Conservation (phyloP, 257 asterid genomes). For the Echites panduratus region DNA sequence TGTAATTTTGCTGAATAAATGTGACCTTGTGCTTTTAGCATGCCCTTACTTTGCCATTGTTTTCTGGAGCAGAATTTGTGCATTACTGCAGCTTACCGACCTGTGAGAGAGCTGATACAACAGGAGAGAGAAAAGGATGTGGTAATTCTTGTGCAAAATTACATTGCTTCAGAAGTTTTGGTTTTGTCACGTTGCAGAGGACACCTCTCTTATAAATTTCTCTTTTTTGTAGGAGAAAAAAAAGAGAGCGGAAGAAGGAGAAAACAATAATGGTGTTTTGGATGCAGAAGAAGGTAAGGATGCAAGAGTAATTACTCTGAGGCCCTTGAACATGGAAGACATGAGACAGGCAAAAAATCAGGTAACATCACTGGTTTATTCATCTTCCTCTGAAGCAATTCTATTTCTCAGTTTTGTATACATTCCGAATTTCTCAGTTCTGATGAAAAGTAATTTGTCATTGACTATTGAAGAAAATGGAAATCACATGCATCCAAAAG, state of each 20-base stretch:
- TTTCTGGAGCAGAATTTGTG: constrained; percentile 68
- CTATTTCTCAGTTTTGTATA: neutral
- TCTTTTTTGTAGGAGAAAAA: constrained; percentile 46
- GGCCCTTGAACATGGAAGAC: constrained; percentile 90
- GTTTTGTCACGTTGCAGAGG: neutral
- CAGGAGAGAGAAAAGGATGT: constrained; percentile 63
- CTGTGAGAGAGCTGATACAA: constrained; percentile 82
- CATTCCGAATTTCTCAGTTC: neutral
- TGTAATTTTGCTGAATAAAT: constrained; percentile 12
- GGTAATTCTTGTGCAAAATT: constrained; percentile 30
- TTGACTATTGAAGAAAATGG: neutral
- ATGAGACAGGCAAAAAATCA: constrained; percentile 80
- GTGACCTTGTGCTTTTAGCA: neutral
- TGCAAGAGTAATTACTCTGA: constrained; percentile 52
- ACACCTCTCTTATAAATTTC: constrained; percentile 4
- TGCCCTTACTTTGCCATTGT: constrained; percentile 22
- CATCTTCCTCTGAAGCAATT: neutral
- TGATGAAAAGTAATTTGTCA: neutral
- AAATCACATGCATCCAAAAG: neutral
- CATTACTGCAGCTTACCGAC: constrained; percentile 85
- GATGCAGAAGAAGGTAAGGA: constrained; percentile 42
- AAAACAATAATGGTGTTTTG: constrained; percentile 39
- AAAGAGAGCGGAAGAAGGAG: constrained; percentile 34
- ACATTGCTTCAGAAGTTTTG: neutral
- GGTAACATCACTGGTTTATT: constrained; percentile 32